phyloP scores from a whole-genome alignment of 2,329 filamentous ascomycete species.

The Zopfia rhizophila region DNA sequence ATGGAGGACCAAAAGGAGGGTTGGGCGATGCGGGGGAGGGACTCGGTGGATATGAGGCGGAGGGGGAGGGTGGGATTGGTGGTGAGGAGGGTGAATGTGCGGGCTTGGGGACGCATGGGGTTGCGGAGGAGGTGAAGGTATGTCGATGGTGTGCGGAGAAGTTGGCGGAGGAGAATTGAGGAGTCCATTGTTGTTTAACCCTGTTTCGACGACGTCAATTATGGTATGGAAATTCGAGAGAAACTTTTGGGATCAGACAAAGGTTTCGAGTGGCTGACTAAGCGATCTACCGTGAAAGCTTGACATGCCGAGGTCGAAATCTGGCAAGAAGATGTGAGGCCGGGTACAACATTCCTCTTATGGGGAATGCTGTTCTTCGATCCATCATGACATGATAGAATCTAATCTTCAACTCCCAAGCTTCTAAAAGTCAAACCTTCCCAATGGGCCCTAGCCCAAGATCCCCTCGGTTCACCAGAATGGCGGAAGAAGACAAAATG shows the following conservation, averaged over 20 bases:
- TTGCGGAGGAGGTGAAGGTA: slow-evolving; percentile 30
- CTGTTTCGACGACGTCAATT: no score
- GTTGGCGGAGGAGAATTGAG: slow-evolving; percentile 32
- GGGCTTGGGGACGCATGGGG: slow-evolving; percentile 30
- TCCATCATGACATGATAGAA: no score
- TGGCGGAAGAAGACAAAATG: slow-evolving; percentile 12
- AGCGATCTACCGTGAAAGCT: no score
- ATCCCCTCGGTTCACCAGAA: no score
- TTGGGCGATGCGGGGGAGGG: slow-evolving; percentile 48
- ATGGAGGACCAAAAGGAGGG: slow-evolving; percentile 52
- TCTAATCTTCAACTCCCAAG: no score
- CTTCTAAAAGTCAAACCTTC: no score
- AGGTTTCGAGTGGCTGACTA: slow-evolving; percentile 12
- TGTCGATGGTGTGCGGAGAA: slow-evolving; percentile 38
- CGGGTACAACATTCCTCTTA: no score
- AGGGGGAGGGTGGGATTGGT: slow-evolving; percentile 24
- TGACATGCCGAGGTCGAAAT: no score
- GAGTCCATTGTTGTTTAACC: slow-evolving; percentile 47
- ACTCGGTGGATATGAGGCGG: slow-evolving; percentile 12
- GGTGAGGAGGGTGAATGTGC: slow-evolving; percentile 34
- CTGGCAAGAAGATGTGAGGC: no score
- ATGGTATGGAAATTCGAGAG: slow-evolving; percentile 15
- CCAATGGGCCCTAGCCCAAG: no score
- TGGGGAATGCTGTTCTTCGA: no score
- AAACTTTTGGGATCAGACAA: slow-evolving; percentile 19